A percentile compares a stretch with the other conserved stretches of the same genome.
Conservation (phyloP, 345 rosid genomes). For the Moricandia moricandioides region DNA sequence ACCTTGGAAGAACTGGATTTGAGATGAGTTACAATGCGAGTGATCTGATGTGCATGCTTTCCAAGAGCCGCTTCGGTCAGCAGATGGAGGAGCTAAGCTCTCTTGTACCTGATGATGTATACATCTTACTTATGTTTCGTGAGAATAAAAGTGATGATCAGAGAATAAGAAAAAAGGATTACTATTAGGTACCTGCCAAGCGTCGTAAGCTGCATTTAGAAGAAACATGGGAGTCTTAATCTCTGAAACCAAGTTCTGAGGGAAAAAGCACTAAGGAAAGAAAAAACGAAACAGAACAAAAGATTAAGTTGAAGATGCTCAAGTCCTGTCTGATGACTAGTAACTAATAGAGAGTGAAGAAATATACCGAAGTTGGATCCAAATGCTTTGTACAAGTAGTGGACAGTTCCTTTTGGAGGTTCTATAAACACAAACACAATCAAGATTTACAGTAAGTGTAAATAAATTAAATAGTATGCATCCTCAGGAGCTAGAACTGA, state of each 20-base stretch:
- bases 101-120: slow-evolving; percentile 56
- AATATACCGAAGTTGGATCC: slow-evolving; percentile 77
- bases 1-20: slow-evolving; percentile 75
- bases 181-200: slow-evolving; percentile 64
- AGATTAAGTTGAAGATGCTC: slow-evolving; percentile 30
- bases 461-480: background rate
- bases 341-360: background rate
- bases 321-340: background rate
- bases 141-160: slow-evolving; percentile 1
- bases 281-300: slow-evolving; percentile 11
- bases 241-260: slow-evolving; percentile 63
- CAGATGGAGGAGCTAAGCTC: slow-evolving; percentile 69
- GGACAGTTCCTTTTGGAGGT: slow-evolving; percentile 66
- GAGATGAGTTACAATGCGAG: slow-evolving; percentile 57
- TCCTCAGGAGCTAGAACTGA: background rate
- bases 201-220: slow-evolving; percentile 78
- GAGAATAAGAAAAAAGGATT: background rate
- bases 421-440: slow-evolving; percentile 39
- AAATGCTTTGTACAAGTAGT: slow-evolving; percentile 56
- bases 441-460: background rate
- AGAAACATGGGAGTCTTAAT: slow-evolving; percentile 75
- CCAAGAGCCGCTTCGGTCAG: slow-evolving; percentile 74
- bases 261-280: slow-evolving; percentile 70
- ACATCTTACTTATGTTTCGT: background rate
- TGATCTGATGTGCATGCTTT: slow-evolving; percentile 55